Evolutionary conservation across 768 basidiomycete genomes (phyloP).

Genomic region (Hemileccinum impolitum): DNA sequence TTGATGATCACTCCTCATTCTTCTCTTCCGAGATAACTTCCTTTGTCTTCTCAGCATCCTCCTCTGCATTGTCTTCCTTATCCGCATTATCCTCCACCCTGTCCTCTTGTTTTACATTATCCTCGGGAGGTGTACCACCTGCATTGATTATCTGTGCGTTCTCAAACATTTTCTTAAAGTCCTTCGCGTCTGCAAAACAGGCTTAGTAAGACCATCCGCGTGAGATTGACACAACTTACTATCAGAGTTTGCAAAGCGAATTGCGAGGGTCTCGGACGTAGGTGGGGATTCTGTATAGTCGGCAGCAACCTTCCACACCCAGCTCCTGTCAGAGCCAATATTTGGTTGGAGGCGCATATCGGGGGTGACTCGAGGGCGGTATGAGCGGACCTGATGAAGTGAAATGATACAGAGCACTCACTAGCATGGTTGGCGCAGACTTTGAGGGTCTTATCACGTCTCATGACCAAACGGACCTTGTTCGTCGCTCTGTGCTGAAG

Average conservation of each 20-base stretch:
- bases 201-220: conserved; percentile 2
- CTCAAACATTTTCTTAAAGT: conserved; percentile 91
- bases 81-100: conserved; percentile 29
- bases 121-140: conserved; percentile 26
- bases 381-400: conserved; percentile 4
- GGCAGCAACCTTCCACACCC: conserved; percentile 97
- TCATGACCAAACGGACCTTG: conserved; percentile 96
- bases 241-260: conserved; percentile 95
- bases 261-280: conserved; percentile 92
- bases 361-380: conserved; percentile 54
- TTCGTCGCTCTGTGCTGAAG: conserved; percentile 85
- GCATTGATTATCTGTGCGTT: conserved; percentile 70
- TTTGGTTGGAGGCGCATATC: conserved; percentile 97
- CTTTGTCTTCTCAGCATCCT: conserved; percentile 36
- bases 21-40: conserved; percentile 31
- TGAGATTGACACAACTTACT: conserved; percentile 53
- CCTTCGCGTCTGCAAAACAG: conserved; percentile 60
- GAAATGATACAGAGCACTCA: conserved; percentile 37
- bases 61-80: conserved; percentile 26
- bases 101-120: conserved; percentile 21
- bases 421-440: conserved; percentile 98
- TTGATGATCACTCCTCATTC: conserved; percentile 26
- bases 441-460: conserved; percentile 99
- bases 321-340: conserved; percentile 97
- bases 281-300: conserved; percentile 92